Evolutionary conservation across 1,139 yeast genomes (phyloP).

Genomic region (Citeromyces siamensis): DNA sequence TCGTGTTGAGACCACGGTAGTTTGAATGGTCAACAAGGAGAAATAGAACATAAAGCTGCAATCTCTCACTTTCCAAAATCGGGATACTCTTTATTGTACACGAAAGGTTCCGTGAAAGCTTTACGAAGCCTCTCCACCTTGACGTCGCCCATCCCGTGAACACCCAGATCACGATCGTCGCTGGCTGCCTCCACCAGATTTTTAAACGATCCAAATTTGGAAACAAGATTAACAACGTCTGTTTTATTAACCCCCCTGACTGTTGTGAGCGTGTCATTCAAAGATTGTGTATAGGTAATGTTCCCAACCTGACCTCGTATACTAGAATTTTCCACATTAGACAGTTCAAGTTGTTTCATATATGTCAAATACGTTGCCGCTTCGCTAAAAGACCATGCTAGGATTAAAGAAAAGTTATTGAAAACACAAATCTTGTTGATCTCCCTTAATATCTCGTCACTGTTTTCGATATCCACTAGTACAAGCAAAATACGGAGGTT

Average conservation of each 20-base stretch:
- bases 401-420: constrained; percentile 55
- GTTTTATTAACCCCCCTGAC: constrained; percentile 39
- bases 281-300: constrained; percentile 23
- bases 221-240: constrained; percentile 37
- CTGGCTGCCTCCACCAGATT: constrained; percentile 19
- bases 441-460: constrained; percentile 55
- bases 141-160: constrained; percentile 18
- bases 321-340: constrained; percentile 11
- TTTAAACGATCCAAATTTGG: constrained; percentile 33
- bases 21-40: no score
- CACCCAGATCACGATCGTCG: constrained; percentile 11
- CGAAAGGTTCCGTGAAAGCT: constrained; percentile 14
- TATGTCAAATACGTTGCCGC: constrained; percentile 67
- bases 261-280: constrained; percentile 33
- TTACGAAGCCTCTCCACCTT: constrained; percentile 14
- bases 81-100: constrained; percentile 7
- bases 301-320: constrained; percentile 24
- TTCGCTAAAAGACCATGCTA: constrained; percentile 79
- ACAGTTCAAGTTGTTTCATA: constrained; percentile 33
- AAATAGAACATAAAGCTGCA: no score
- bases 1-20: no score
- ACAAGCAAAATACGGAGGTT: constrained; percentile 49
- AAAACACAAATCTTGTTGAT: constrained; percentile 60
- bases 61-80: no score
- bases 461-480: constrained; percentile 70